Conservation (phyloP, 768 basidiomycete genomes). For the Termitomyces sp. region DNA sequence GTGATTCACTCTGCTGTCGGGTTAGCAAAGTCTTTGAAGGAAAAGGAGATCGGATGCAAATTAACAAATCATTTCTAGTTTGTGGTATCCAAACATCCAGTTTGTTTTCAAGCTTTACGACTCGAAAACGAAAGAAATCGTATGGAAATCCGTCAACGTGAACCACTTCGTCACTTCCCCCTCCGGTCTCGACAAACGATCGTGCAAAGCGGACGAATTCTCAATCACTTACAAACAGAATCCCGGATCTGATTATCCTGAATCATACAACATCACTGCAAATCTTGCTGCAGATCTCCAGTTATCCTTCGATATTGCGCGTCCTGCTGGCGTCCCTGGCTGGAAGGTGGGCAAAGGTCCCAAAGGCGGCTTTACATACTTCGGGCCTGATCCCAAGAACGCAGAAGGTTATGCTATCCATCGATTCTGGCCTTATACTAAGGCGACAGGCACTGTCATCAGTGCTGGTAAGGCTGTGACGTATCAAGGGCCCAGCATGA, state of each 20-base stretch:
- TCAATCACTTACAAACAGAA: conserved; percentile 62
- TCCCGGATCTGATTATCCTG: conserved; percentile 56
- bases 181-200: conserved; percentile 79
- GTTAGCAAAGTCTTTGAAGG: conserved; percentile 12
- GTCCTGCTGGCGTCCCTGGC: conserved; percentile 69
- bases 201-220: conserved; percentile 82
- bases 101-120: conserved; percentile 88
- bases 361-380: neutral
- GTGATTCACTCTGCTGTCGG: conserved; percentile 21
- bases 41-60: conserved; percentile 10
- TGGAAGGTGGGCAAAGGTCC: conserved; percentile 76
- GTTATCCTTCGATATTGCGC: conserved; percentile 66
- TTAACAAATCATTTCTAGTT: conserved; percentile 33
- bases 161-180: conserved; percentile 73
- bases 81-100: conserved; percentile 94
- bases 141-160: conserved; percentile 88
- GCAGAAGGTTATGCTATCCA: conserved; percentile 8
- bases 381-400: conserved; percentile 4
- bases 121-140: conserved; percentile 63
- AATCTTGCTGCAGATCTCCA: conserved; percentile 79
- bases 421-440: conserved; percentile 6
- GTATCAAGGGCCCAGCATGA: conserved; percentile 70
- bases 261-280: conserved; percentile 75
- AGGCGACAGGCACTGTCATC: conserved; percentile 57
- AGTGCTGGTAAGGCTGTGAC: conserved; percentile 54